phyloP scores from a whole-genome alignment of 1,284 basidiomycete genomes.

The Ceratobasidium theobromae region DNA sequence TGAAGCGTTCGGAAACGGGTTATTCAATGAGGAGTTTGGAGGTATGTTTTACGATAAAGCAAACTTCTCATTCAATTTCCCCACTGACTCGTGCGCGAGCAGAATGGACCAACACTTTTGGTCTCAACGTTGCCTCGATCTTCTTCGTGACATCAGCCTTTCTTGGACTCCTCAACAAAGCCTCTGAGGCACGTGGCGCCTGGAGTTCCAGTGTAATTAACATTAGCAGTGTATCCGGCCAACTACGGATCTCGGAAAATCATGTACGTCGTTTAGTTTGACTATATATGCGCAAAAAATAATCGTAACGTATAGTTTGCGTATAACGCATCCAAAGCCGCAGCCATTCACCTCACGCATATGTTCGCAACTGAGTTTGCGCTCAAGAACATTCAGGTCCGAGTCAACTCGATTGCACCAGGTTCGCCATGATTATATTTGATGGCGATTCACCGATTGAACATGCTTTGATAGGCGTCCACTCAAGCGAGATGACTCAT shows the following conservation, averaged over 20 bases:
- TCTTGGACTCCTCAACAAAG: constrained; percentile 69
- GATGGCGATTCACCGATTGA: constrained; percentile 37
- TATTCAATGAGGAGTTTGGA: constrained; percentile 67
- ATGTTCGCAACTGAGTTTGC: constrained; percentile 74
- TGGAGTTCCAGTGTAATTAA: constrained; percentile 67
- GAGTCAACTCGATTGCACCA: constrained; percentile 63
- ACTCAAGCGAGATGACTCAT: constrained; percentile 43
- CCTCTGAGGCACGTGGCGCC: constrained; percentile 47
- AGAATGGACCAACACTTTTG: constrained; percentile 33
- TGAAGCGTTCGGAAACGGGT: constrained; percentile 61
- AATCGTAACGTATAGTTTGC: constrained; percentile 60
- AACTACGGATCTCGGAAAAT: constrained; percentile 66
- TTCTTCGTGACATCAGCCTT: constrained; percentile 77
- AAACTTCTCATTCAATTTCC: too few species aligned
- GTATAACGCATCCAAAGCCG: constrained; percentile 78
- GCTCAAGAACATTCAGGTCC: constrained; percentile 56
- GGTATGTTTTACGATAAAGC: too few species aligned
- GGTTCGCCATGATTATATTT: constrained; percentile 70
- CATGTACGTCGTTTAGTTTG: constrained; percentile 54
- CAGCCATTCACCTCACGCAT: constrained; percentile 68
- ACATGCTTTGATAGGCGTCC: not conserved
- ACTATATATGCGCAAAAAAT: not conserved
- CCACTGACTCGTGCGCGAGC: not conserved
- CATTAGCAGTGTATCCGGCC: constrained; percentile 71
- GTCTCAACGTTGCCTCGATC: constrained; percentile 66